These are phyloP conservation scores for Backusella tuberculispora DNA, from an alignment of 192 early-diverging fungal genomes.

Conservation along the genomic window DNA sequence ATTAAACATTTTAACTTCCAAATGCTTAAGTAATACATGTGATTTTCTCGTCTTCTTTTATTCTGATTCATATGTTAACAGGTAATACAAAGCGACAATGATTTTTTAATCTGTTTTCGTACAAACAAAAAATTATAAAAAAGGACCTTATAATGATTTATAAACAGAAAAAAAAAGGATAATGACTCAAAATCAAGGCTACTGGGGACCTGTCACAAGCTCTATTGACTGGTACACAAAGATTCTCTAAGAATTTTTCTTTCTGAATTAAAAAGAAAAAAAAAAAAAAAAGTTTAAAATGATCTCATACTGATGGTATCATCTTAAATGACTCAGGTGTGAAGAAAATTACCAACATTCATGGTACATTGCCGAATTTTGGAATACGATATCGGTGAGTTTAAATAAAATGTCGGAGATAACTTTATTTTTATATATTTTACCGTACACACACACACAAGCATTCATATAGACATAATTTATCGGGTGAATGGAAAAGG, in stretches of 20 bases:
- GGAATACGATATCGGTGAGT: conserved; percentile 42
- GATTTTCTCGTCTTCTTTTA: background rate
- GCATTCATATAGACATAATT: background rate
- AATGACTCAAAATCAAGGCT: conserved; percentile 19
- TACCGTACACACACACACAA: no score
- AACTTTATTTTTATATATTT: background rate
- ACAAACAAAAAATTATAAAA: no score
- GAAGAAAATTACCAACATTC: conserved; percentile 41
- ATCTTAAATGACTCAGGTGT: conserved; percentile 28
- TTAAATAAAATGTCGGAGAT: conserved; percentile 13
- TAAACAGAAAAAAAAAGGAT: background rate
- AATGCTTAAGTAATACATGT: background rate
- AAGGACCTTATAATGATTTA: background rate
- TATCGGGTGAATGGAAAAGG: conserved; percentile 4
- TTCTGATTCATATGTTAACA: no score
- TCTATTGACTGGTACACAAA: conserved; percentile 37
- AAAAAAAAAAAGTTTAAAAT: conserved; percentile 9
- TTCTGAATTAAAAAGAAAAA: background rate
- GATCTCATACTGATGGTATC: conserved; percentile 5
- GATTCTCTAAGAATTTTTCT: background rate
- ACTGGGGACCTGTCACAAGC: conserved; percentile 41
- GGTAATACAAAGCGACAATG: background rate
- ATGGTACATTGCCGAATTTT: conserved; percentile 41
- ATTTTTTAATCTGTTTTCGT: background rate
- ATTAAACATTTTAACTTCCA: background rate